phyloP scores from a whole-genome alignment of 2,329 filamentous ascomycete genomes.

The Aaosphaeria arxii region DNA sequence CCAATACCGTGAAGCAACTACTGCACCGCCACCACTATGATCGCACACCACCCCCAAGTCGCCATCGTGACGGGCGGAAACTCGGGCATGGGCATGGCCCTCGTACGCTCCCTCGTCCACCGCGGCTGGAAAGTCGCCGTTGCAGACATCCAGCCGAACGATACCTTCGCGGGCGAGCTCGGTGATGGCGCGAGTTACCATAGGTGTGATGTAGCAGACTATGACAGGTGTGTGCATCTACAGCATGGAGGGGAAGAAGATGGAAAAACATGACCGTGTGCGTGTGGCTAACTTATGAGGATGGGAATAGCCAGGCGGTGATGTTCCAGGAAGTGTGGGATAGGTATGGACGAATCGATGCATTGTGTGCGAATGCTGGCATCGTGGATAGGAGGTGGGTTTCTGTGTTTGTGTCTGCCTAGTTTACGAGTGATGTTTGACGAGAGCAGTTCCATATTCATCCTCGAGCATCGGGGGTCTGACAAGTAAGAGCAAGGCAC shows the following conservation, averaged over 20 bases:
- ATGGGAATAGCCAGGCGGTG: constrained; percentile 39
- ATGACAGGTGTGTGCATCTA: constrained; percentile 13
- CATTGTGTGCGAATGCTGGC: constrained; percentile 51
- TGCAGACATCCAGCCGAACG: constrained; percentile 23
- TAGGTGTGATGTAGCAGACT: constrained; percentile 24
- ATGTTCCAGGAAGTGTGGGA: constrained; percentile 46
- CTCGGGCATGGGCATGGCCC: constrained; percentile 23
- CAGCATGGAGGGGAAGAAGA: not conserved
- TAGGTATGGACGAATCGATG: constrained; percentile 49
- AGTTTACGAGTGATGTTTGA: too few species aligned
- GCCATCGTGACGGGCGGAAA: constrained; percentile 28
- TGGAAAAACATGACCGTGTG: not conserved
- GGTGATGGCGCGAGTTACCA: constrained; percentile 20
- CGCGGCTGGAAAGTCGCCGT: constrained; percentile 27
- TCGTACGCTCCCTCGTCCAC: constrained; percentile 15
- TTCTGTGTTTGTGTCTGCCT: not conserved
- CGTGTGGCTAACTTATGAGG: not conserved
- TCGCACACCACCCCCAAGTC: constrained; percentile 4
- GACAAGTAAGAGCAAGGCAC: constrained; percentile 12
- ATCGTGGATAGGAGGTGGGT: constrained; percentile 42
- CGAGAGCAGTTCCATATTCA: constrained; percentile 42
- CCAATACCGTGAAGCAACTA: too few species aligned
- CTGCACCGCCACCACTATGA: too few species aligned
- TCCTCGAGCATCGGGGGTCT: constrained; percentile 33
- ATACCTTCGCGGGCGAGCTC: constrained; percentile 19